A percentile compares a stretch with the other conserved stretches of the same genome.
Conservation (phyloP, 2,329 filamentous ascomycete species). For the Eutypa lata region DNA sequence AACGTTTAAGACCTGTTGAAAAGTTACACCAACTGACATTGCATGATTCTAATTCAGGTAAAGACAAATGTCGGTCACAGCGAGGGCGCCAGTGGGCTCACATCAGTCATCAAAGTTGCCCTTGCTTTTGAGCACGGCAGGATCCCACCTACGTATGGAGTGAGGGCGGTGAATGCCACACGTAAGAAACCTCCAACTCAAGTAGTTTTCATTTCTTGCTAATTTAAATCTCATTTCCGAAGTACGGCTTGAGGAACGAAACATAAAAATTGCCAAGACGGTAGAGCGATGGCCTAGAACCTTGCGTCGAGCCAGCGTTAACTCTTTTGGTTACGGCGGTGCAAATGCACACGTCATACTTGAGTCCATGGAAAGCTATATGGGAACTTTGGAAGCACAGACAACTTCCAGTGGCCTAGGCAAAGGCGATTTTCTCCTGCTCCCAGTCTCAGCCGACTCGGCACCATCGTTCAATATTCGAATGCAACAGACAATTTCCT, state of each 20-base stretch:
- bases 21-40: too few relatives aligned
- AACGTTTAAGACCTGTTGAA: too few relatives aligned
- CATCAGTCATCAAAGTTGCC: conserved; percentile 14
- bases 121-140: conserved; percentile 7
- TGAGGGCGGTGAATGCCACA: conserved; percentile 14
- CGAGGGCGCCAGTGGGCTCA: conserved; percentile 15
- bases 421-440: not conserved
- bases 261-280: conserved; percentile 5
- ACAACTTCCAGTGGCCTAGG: not conserved
- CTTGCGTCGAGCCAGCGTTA: conserved; percentile 3
- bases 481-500: too few relatives aligned
- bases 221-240: not conserved
- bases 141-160: conserved; percentile 11
- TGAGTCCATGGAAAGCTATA: conserved; percentile 4
- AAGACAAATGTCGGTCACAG: conserved; percentile 17
- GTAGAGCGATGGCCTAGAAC: not conserved
- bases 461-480: too few relatives aligned
- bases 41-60: too few relatives aligned
- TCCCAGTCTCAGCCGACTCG: conserved; percentile 2
- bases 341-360: conserved; percentile 2
- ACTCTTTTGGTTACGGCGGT: conserved; percentile 10
- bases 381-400: not conserved
- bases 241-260: conserved; percentile 2
- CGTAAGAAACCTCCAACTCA: too few relatives aligned
- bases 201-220: not conserved